A percentile compares a stretch with the other conserved stretches of the same genome.
Conservation (phyloP, 768 basidiomycete species). For the Pleurotus cornucopiae region DNA sequence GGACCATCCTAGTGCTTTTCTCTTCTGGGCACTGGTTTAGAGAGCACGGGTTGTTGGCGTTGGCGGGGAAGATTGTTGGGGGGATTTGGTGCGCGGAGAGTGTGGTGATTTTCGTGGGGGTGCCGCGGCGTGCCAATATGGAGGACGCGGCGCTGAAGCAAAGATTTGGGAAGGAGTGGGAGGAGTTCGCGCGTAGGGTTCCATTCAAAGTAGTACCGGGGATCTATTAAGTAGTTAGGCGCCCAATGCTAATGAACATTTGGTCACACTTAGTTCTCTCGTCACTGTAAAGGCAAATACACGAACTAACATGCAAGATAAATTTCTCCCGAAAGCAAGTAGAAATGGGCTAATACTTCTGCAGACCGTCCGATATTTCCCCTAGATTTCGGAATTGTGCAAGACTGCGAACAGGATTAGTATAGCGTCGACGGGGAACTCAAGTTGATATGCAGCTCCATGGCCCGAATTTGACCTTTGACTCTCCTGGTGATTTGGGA, state of each 20-base stretch:
- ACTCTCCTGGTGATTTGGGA: too few species aligned
- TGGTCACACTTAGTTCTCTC: not conserved
- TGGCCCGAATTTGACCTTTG: too few species aligned
- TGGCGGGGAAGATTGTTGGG: not conserved
- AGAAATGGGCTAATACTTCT: not conserved
- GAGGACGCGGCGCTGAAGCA: not conserved
- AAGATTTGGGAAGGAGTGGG: not conserved
- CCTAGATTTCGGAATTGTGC: slow-evolving; percentile 2
- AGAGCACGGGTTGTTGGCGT: not conserved
- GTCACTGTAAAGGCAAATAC: not conserved
- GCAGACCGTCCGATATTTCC: not conserved
- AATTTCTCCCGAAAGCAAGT: not conserved
- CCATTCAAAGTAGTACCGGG: slow-evolving; percentile 26
- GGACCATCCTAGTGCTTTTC: not conserved
- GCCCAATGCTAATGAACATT: too few species aligned
- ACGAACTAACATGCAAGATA: not conserved
- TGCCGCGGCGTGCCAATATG: not conserved
- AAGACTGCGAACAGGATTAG: not conserved
- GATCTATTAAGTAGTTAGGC: slow-evolving; percentile 16
- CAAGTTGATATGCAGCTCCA: too few species aligned
- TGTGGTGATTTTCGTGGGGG: not conserved
- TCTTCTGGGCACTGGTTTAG: not conserved
- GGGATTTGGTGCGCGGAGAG: not conserved
- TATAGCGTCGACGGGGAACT: too few species aligned
- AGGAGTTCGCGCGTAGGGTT: slow-evolving; percentile 18